Conservation (phyloP, 148 eudicot genomes). For the Silene uniflora region DNA sequence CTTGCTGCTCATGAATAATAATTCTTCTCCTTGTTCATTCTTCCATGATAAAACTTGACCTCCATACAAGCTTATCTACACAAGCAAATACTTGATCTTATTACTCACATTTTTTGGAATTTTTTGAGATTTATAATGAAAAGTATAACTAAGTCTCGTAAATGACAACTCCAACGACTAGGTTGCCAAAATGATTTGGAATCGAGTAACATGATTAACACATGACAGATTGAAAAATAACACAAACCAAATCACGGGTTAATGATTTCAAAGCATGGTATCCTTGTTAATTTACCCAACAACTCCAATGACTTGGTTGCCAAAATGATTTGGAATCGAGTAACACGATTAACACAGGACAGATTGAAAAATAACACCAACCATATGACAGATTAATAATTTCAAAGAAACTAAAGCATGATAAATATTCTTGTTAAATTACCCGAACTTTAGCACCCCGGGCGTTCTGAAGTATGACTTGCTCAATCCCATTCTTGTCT, state of each 20-base stretch:
- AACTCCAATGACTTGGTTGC: not conserved
- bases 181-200: no score
- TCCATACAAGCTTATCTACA: constrained; percentile 86
- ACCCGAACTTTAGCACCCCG: constrained; percentile 64
- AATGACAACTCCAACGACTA: no score
- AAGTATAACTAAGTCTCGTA: no score
- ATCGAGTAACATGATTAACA: not conserved
- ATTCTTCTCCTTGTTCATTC: constrained; percentile 74
- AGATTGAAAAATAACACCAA: not conserved
- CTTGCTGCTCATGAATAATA: constrained; percentile 81
- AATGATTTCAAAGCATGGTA: not conserved
- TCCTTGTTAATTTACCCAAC: constrained; percentile 34
- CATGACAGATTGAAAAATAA: not conserved
- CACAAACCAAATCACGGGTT: not conserved
- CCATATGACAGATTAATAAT: not conserved
- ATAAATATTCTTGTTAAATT: constrained; percentile 8
- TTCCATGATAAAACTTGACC: constrained; percentile 97
- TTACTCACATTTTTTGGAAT: not conserved
- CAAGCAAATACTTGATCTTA: not conserved
- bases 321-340: not conserved
- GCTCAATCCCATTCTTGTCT: constrained; percentile 51
- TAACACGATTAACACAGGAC: not conserved
- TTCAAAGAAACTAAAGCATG: not conserved
- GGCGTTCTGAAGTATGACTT: constrained; percentile 46
- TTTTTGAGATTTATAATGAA: no score